A percentile compares a stretch with the other conserved stretches of the same genome.
These are phyloP conservation scores for Schizosaccharomyces octosporus DNA, from an alignment of 805 yeast species.

Conservation along the genomic window DNA sequence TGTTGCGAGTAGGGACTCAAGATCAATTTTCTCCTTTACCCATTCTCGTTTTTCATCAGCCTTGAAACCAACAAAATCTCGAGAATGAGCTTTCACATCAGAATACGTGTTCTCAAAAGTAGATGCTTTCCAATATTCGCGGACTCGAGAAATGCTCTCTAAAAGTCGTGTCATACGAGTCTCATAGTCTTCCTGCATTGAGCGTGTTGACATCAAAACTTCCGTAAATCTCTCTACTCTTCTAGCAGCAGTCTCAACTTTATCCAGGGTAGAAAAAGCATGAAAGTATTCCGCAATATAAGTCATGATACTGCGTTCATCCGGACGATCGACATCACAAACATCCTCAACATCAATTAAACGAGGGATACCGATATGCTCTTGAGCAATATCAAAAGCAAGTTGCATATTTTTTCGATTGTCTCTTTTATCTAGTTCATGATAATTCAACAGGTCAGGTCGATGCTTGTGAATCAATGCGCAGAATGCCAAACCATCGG, in stretches of 20 bases:
- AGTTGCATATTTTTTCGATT: slow-evolving; percentile 14
- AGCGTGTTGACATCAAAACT: slow-evolving; percentile 11
- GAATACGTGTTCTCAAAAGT: slow-evolving; percentile 10
- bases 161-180: slow-evolving; percentile 12
- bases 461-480: slow-evolving; percentile 21
- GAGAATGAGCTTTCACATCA: slow-evolving; percentile 11
- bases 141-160: slow-evolving; percentile 9
- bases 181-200: slow-evolving; percentile 16
- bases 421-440: slow-evolving; percentile 12
- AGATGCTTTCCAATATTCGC: slow-evolving; percentile 12
- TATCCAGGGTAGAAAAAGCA: slow-evolving; percentile 16
- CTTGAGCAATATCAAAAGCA: slow-evolving; percentile 22
- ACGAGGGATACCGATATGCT: slow-evolving; percentile 24
- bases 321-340: slow-evolving; percentile 22
- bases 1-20: slow-evolving; percentile 15
- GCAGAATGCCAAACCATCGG: slow-evolving; percentile 24
- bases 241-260: slow-evolving; percentile 17
- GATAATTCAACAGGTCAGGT: slow-evolving; percentile 19
- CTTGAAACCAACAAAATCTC: slow-evolving; percentile 12
- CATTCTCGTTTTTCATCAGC: slow-evolving; percentile 15
- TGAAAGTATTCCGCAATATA: slow-evolving; percentile 37
- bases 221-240: slow-evolving; percentile 17
- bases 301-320: slow-evolving; percentile 34
- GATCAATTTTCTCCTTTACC: slow-evolving; percentile 17
- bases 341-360: slow-evolving; percentile 34